phyloP scores from a whole-genome alignment of 176 grass and related monocot genomes.

The Hordeum marinum region DNA sequence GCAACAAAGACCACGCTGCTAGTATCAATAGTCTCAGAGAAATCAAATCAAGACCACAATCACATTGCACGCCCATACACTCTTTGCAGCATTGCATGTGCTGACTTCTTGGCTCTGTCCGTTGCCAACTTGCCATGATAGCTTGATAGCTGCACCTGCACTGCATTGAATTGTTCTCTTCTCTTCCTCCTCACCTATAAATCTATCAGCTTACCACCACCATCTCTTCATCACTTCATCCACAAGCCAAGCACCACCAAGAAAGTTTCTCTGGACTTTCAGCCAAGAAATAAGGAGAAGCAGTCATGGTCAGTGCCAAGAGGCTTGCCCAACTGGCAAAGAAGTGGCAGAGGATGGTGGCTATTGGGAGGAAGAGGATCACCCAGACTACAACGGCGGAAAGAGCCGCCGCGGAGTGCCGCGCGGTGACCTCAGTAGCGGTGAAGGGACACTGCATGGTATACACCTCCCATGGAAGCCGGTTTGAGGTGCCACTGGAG shows the following conservation, averaged over 20 bases:
- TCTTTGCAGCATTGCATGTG: constrained; percentile 25
- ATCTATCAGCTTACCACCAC: background rate
- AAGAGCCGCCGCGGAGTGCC: background rate
- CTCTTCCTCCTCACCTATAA: constrained; percentile 18
- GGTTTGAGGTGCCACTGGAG: constrained; percentile 19
- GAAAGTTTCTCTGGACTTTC: background rate
- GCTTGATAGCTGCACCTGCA: background rate
- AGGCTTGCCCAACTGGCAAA: too few relatives aligned
- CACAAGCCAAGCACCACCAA: background rate
- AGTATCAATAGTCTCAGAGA: background rate
- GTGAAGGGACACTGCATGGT: constrained; percentile 22
- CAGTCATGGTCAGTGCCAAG: too few relatives aligned
- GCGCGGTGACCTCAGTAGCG: background rate
- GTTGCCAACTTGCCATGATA: constrained; percentile 8
- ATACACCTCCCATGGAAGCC: constrained; percentile 6
- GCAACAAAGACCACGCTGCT: background rate
- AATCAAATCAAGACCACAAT: background rate
- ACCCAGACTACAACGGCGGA: background rate
- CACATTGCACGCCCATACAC: background rate
- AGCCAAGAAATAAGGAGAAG: background rate
- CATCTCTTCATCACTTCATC: constrained; percentile 16
- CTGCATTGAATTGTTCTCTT: background rate
- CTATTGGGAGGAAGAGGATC: background rate
- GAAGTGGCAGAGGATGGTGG: constrained; percentile 38
- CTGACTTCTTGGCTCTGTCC: constrained; percentile 12